Conservation (phyloP, 2,329 filamentous ascomycete species). For the Diaporthe citri region DNA sequence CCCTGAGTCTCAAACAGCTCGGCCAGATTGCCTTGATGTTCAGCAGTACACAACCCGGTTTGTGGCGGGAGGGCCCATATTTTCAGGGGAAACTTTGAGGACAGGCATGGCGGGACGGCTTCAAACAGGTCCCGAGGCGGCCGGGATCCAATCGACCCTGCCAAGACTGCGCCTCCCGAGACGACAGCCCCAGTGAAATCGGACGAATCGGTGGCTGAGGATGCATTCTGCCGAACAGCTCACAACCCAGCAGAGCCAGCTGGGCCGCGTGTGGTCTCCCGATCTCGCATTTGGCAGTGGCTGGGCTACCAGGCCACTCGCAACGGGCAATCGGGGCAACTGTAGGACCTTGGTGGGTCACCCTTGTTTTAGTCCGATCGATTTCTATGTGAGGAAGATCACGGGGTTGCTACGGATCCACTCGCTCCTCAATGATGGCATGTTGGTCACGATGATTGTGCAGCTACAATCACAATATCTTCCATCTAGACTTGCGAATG, state of each 20-base stretch:
- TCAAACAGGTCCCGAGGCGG: background rate
- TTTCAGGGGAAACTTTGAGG: background rate
- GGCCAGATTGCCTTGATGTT: background rate
- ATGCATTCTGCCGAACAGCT: background rate
- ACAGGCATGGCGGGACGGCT: slow-evolving; percentile 5
- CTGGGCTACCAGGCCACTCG: background rate
- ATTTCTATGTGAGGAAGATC: background rate
- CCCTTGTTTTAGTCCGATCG: background rate
- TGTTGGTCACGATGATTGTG: background rate
- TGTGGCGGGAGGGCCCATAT: slow-evolving; percentile 9
- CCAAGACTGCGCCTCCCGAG: slow-evolving; percentile 31
- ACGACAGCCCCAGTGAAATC: slow-evolving; percentile 33
- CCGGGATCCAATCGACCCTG: slow-evolving; percentile 32
- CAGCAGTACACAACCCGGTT: background rate
- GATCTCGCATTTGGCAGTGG: background rate
- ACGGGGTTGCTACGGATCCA: background rate
- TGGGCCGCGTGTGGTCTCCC: background rate
- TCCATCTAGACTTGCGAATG: background rate
- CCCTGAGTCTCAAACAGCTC: background rate
- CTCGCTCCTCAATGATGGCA: background rate
- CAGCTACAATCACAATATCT: background rate
- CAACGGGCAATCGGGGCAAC: background rate
- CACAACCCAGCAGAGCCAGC: background rate
- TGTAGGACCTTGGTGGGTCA: background rate
- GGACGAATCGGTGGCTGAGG: slow-evolving; percentile 11